A percentile compares a stretch with the other conserved stretches of the same genome.
Evolutionary conservation across 108 stramenopile species (phyloP).

Genomic region (Nitzschia sp.): DNA sequence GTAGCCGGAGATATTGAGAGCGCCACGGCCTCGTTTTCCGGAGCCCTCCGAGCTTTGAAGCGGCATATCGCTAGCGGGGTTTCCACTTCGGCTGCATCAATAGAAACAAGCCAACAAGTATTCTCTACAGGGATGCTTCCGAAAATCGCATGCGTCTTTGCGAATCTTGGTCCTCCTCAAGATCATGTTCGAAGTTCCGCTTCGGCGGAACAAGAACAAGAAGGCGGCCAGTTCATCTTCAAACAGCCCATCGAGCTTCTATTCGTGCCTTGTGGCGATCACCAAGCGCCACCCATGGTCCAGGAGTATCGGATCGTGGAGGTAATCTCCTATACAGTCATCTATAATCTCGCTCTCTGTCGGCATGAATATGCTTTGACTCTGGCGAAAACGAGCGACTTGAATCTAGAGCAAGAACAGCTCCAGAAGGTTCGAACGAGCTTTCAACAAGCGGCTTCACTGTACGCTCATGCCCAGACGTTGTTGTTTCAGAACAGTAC

Average conservation of each 20-base stretch:
- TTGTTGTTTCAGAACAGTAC: not conserved
- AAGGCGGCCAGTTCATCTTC: not conserved
- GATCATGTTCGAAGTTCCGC: not conserved
- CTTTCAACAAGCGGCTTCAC: not conserved
- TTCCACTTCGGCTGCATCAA: not conserved
- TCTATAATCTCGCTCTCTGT: constrained; percentile 5
- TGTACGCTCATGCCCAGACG: not conserved
- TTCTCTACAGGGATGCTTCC: no score
- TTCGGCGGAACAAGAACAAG: not conserved
- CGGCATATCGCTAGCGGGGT: not conserved
- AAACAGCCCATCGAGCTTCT: constrained; percentile 2
- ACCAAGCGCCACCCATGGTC: not conserved
- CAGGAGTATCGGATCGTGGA: not conserved
- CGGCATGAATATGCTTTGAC: not conserved
- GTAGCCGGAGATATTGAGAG: not conserved
- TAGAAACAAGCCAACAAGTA: no score
- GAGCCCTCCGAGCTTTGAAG: not conserved
- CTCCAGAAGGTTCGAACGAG: not conserved
- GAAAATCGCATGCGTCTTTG: not conserved
- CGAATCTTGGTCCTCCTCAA: not conserved
- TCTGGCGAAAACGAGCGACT: not conserved
- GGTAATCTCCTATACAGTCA: not conserved
- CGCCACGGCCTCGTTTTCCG: not conserved
- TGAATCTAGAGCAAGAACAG: not conserved
- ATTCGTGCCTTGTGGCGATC: not conserved